Evolutionary conservation across 768 basidiomycete species (phyloP).

Genomic region (Boletus vermiculosoides): DNA sequence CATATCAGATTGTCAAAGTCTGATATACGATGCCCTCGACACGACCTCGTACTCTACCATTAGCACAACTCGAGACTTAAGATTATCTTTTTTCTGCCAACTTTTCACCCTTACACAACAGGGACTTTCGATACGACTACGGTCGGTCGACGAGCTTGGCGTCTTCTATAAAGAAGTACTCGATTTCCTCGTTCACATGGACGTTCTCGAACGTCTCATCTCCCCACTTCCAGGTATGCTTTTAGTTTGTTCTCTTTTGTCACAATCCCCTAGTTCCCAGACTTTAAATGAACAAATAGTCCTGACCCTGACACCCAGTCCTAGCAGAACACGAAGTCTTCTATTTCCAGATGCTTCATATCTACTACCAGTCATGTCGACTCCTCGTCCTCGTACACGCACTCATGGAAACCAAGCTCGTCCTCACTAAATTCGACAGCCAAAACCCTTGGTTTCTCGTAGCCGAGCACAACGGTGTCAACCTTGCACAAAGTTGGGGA

Average conservation of each 20-base stretch:
- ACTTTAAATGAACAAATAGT: slow-evolving; percentile 3
- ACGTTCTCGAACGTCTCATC: slow-evolving; percentile 37
- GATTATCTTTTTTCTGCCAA: slow-evolving; percentile 38
- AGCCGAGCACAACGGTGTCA: slow-evolving; percentile 34
- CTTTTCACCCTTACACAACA: slow-evolving; percentile 34
- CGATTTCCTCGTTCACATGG: slow-evolving; percentile 34
- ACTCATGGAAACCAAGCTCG: slow-evolving; percentile 27
- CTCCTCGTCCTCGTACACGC: slow-evolving; percentile 40
- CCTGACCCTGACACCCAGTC: slow-evolving; percentile 35
- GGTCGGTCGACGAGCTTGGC: slow-evolving; percentile 27
- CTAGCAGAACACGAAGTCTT: slow-evolving; percentile 42
- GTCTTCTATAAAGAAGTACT: slow-evolving; percentile 36
- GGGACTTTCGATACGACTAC: slow-evolving; percentile 33
- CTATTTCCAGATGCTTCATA: slow-evolving; percentile 40
- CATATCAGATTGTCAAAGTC: slow-evolving; percentile 34
- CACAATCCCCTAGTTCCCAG: not conserved
- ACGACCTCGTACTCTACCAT: slow-evolving; percentile 24
- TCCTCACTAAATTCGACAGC: slow-evolving; percentile 16
- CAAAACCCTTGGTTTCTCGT: slow-evolving; percentile 33
- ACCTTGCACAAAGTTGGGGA: slow-evolving; percentile 37
- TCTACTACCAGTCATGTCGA: slow-evolving; percentile 42
- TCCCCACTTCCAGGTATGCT: slow-evolving; percentile 38
- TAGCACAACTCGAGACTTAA: slow-evolving; percentile 32
- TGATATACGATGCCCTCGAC: slow-evolving; percentile 33
- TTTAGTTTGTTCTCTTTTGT: not conserved